phyloP scores from a whole-genome alignment of 805 yeast species.

The Blastobotrys muscicola region DNA sequence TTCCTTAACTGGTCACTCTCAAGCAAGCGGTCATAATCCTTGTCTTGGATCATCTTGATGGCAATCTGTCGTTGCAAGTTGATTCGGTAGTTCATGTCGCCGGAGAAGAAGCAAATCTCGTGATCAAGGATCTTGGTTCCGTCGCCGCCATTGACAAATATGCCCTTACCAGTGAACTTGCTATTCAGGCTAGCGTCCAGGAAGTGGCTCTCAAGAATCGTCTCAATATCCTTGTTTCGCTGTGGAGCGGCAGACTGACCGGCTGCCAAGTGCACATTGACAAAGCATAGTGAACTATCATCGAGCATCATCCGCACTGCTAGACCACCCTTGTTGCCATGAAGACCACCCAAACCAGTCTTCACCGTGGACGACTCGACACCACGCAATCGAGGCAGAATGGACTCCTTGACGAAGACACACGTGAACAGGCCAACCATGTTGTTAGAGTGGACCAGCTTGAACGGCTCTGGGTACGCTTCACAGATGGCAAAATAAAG shows the following conservation, averaged over 20 bases:
- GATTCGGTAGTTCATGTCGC: constrained; percentile 87
- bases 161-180: constrained; percentile 11
- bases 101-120: constrained; percentile 81
- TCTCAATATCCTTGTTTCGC: constrained; percentile 77
- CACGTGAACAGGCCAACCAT: constrained; percentile 76
- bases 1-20: constrained; percentile 69
- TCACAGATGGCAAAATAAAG: constrained; percentile 21
- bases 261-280: constrained; percentile 88
- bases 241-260: constrained; percentile 76
- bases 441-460: constrained; percentile 63
- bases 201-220: constrained; percentile 41
- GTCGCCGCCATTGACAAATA: constrained; percentile 31
- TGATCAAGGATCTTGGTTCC: constrained; percentile 56
- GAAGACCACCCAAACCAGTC: constrained; percentile 90
- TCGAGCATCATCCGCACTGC: constrained; percentile 58
- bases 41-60: constrained; percentile 40
- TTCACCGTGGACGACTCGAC: constrained; percentile 71
- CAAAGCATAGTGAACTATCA: constrained; percentile 64
- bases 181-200: constrained; percentile 12
- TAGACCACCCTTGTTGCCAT: constrained; percentile 67
- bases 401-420: constrained; percentile 51
- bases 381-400: constrained; percentile 43
- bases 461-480: constrained; percentile 32
- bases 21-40: constrained; percentile 44
- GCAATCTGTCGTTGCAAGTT: constrained; percentile 63